These are phyloP conservation scores for Elongisporangium senticosum DNA, from an alignment of 352 stramenopile species.

Conservation along the genomic window DNA sequence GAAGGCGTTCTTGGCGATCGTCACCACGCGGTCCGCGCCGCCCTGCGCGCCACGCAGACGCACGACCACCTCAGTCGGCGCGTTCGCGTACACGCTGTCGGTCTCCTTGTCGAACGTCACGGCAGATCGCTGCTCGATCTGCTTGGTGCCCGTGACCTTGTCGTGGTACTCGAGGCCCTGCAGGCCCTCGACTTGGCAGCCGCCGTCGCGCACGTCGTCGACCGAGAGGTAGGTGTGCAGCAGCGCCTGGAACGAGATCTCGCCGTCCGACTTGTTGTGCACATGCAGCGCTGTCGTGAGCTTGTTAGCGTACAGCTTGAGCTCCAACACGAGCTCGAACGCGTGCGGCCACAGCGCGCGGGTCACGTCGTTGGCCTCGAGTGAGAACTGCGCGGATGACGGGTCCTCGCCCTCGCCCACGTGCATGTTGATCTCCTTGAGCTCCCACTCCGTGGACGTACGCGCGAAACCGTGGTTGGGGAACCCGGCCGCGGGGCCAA, in stretches of 20 bases:
- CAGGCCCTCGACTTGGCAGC: conserved; percentile 78
- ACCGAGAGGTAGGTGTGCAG: conserved; percentile 94
- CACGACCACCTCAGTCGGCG: conserved; percentile 54
- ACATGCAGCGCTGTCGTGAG: conserved; percentile 89
- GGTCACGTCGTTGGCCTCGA: conserved; percentile 34
- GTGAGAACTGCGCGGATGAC: conserved; percentile 57
- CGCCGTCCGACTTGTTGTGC: conserved; percentile 78
- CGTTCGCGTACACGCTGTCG: conserved; percentile 87
- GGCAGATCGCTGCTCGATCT: conserved; percentile 46
- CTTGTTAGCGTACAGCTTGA: conserved; percentile 76
- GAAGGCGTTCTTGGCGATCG: conserved; percentile 67
- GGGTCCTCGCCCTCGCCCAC: conserved; percentile 31
- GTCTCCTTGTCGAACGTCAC: conserved; percentile 78
- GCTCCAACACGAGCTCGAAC: conserved; percentile 78
- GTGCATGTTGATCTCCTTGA: conserved; percentile 39
- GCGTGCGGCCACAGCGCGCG: conserved; percentile 68
- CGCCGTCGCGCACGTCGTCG: conserved; percentile 58
- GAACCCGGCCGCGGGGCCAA: conserved; percentile 83
- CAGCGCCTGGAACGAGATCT: conserved; percentile 92
- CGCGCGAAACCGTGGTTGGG: conserved; percentile 94
- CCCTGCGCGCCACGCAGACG: conserved; percentile 50
- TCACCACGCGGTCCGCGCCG: conserved; percentile 46
- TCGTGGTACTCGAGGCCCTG: conserved; percentile 82
- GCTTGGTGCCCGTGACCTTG: conserved; percentile 77
- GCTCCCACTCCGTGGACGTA: conserved; percentile 55